Percentiles rank a stretch among this genome's conserved stretches.
These are phyloP conservation scores for Calonectria honghensis DNA, from an alignment of 2,329 filamentous ascomycete genomes.

Conservation along the genomic window DNA sequence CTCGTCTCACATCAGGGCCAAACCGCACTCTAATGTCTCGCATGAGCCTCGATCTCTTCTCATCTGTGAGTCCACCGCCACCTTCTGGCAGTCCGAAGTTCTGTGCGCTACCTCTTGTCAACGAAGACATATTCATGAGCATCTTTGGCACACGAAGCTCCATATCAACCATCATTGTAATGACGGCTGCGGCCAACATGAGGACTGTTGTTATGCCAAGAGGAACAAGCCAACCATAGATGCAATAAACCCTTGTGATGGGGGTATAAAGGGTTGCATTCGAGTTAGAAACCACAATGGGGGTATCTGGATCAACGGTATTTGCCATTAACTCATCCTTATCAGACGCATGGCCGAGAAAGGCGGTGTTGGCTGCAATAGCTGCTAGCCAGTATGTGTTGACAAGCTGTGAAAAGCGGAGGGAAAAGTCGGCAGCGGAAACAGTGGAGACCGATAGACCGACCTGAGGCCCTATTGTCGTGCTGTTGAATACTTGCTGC, in stretches of 20 bases:
- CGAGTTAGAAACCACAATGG: not conserved
- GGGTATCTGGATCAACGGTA: too few species aligned
- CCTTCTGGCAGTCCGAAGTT: not conserved
- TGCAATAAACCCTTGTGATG: constrained; percentile 14
- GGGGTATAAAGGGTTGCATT: constrained; percentile 10
- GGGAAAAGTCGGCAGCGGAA: not conserved
- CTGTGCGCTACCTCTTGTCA: constrained; percentile 30
- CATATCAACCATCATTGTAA: constrained; percentile 33
- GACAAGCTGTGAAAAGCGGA: constrained; percentile 22
- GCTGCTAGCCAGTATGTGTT: constrained; percentile 28
- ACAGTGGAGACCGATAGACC: not conserved
- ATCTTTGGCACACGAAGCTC: constrained; percentile 32
- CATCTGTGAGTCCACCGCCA: not conserved
- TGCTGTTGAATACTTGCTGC: not conserved
- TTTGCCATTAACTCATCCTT: not conserved
- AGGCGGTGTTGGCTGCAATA: not conserved
- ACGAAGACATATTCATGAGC: constrained; percentile 35
- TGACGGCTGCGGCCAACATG: constrained; percentile 17
- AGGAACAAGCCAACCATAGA: constrained; percentile 28
- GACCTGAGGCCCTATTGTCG: not conserved
- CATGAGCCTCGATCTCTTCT: not conserved
- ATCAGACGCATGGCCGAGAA: constrained; percentile 21
- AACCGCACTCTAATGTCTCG: not conserved
- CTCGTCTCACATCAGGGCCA: not conserved
- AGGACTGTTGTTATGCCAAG: constrained; percentile 23